Percentiles rank a stretch among this genome's conserved stretches.
Conservation (phyloP, 352 stramenopile species). For the Phytophthora fragariaefolia region DNA sequence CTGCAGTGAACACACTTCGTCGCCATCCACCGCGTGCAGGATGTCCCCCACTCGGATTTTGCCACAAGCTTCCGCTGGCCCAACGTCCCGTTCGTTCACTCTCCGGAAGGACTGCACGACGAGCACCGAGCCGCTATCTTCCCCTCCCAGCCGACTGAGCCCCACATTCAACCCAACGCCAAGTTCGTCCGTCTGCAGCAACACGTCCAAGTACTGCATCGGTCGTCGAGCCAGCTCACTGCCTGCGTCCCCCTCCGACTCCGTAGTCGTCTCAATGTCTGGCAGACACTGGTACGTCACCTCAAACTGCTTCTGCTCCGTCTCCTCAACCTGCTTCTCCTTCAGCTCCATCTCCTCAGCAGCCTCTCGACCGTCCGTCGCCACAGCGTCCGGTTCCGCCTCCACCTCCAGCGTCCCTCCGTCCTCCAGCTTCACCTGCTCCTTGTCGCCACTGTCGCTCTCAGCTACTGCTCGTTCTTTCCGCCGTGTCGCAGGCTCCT, state of each 20-base stretch:
- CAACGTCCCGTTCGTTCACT: conserved; percentile 40
- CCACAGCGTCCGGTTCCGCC: conserved; percentile 17
- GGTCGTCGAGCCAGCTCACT: neutral
- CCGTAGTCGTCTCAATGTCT: conserved; percentile 7
- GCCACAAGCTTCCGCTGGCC: conserved; percentile 53
- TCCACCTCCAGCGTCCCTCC: conserved; percentile 20
- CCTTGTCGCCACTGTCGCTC: neutral
- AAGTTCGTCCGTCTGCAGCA: conserved; percentile 52
- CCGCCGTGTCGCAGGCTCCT: neutral
- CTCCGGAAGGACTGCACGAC: conserved; percentile 61
- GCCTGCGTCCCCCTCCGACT: neutral
- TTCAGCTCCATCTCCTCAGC: neutral
- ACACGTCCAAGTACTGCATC: conserved; percentile 51
- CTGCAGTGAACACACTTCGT: conserved; percentile 39
- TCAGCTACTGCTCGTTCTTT: neutral
- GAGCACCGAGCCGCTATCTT: conserved; percentile 2
- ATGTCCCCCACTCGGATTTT: conserved; percentile 56
- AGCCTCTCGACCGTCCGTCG: neutral
- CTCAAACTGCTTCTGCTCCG: conserved; percentile 14
- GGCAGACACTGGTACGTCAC: conserved; percentile 30
- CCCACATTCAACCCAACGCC: conserved; percentile 58
- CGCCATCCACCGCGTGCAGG: conserved; percentile 50
- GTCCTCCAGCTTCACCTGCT: neutral
- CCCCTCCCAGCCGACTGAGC: neutral
- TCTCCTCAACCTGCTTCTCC: neutral